Base-by-base conservation (phyloP, 2,329 filamentous ascomycete genomes). In the Claviceps arundinis region DNA sequence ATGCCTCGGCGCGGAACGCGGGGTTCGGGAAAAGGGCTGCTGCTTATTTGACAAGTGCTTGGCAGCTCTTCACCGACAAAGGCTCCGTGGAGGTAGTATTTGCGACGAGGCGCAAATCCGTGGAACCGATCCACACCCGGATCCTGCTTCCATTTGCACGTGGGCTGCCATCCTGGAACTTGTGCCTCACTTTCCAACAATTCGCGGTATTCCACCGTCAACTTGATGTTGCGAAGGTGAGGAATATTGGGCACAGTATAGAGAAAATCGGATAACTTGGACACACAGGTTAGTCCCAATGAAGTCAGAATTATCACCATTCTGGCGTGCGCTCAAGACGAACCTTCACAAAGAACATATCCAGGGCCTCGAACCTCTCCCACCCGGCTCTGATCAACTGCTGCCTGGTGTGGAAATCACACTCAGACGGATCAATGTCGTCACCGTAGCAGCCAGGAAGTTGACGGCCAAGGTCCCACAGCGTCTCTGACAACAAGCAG, bases 261-360 rank as follows among this genome's bases (percentile, higher is more conserved):
- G 68, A 85, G 73, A 53, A 84, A 72, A 57, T 85, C 81, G 34
- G 79, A 81, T 50, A 79, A 70, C 79, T 82, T 56, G 1, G 43
- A 4, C 26, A 22, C 24, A 19, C 5, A 37, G 16, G 38, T 40
- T 40, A 16, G 9, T 7, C 8, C 2, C 30, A 7, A 17, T 9
- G 5, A 37, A 16, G 49, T 47, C 48, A 50, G 30, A 16, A 46
- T 24, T 19, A 37, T 52, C 26, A 41, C 34, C 37, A 30, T 37
- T 14, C 13, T 5, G 38, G 38, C 19, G 13, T 44, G 24, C 9
- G 43, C 16, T 30, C 14, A 26, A 5, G 19, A 42, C 50, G 56
- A 66, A 83, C 79, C 72, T 82, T 84, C 56, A 85, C 76, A 59
- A 84, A 84, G 62, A 84, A 85, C 72, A 84, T 73, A 57, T 84